Evolutionary conservation across 2,329 filamentous ascomycete genomes (phyloP).

Genomic region (Cercospora beticola): DNA sequence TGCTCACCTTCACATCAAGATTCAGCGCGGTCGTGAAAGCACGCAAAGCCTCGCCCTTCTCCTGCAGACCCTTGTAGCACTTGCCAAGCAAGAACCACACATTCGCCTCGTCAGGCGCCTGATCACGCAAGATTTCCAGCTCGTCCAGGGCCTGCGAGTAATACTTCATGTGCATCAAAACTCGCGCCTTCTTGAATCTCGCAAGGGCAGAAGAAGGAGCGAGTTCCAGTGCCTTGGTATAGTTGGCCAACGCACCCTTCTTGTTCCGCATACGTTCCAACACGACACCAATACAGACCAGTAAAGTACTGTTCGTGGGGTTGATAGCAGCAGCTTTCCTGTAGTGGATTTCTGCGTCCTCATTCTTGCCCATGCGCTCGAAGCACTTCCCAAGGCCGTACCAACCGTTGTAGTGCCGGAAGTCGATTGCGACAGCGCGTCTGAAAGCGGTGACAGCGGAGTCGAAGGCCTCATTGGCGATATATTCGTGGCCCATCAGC

Average conservation of each 20-base stretch:
- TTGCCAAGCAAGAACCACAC: conserved; percentile 93
- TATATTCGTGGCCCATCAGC: conserved; percentile 91
- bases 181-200: conserved; percentile 88
- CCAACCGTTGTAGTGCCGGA: conserved; percentile 96
- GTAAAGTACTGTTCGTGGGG: conserved; percentile 85
- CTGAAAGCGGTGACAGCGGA: conserved; percentile 88
- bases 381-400: conserved; percentile 79
- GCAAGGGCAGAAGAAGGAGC: conserved; percentile 79
- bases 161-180: conserved; percentile 71
- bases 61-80: conserved; percentile 60
- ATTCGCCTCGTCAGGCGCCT: conserved; percentile 91
- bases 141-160: conserved; percentile 74
- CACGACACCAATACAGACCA: conserved; percentile 85
- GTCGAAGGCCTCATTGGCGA: conserved; percentile 95
- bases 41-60: conserved; percentile 74
- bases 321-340: conserved; percentile 85
- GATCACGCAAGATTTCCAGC: conserved; percentile 81
- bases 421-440: conserved; percentile 79
- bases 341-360: conserved; percentile 90
- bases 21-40: conserved; percentile 95
- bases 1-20: conserved; percentile 85
- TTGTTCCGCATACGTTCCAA: conserved; percentile 86
- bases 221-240: conserved; percentile 76
- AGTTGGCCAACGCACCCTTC: conserved; percentile 74
- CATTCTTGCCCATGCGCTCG: conserved; percentile 50